phyloP scores from a whole-genome alignment of 805 yeast genomes.

The Zygosaccharomyces siamensis region DNA sequence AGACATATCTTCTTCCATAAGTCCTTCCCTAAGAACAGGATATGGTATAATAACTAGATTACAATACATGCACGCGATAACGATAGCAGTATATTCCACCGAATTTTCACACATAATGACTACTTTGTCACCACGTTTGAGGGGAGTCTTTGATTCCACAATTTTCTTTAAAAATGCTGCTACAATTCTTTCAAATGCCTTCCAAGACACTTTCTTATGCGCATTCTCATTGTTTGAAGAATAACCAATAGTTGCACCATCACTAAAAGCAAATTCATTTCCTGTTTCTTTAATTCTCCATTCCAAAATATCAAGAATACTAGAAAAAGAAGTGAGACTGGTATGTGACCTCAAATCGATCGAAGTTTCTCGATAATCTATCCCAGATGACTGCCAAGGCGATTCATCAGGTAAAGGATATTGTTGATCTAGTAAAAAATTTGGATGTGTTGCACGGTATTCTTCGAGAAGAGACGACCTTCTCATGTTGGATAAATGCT shows the following conservation, averaged over 20 bases:
- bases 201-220: constrained; percentile 65
- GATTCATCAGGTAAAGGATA: constrained; percentile 3
- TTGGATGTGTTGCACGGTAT: constrained; percentile 2
- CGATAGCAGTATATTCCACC: constrained; percentile 78
- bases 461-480: constrained; percentile 48
- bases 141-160: constrained; percentile 54
- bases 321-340: constrained; percentile 66
- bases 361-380: constrained; percentile 71
- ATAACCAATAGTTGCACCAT: constrained; percentile 33
- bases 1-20: constrained; percentile 68
- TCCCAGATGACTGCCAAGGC: constrained; percentile 66
- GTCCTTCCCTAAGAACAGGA: constrained; percentile 62
- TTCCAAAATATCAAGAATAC: constrained; percentile 68
- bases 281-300: constrained; percentile 71
- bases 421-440: background rate
- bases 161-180: constrained; percentile 71
- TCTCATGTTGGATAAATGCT: constrained; percentile 63
- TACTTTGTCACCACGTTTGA: constrained; percentile 67
- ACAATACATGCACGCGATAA: constrained; percentile 79
- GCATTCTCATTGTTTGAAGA: constrained; percentile 37
- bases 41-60: constrained; percentile 64
- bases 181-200: constrained; percentile 68
- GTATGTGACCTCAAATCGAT: constrained; percentile 73
- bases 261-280: constrained; percentile 71
- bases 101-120: constrained; percentile 79